These are phyloP conservation scores for Aspergillus sp. DNA, from an alignment of 2,329 filamentous ascomycete genomes.

Conservation along the genomic window DNA sequence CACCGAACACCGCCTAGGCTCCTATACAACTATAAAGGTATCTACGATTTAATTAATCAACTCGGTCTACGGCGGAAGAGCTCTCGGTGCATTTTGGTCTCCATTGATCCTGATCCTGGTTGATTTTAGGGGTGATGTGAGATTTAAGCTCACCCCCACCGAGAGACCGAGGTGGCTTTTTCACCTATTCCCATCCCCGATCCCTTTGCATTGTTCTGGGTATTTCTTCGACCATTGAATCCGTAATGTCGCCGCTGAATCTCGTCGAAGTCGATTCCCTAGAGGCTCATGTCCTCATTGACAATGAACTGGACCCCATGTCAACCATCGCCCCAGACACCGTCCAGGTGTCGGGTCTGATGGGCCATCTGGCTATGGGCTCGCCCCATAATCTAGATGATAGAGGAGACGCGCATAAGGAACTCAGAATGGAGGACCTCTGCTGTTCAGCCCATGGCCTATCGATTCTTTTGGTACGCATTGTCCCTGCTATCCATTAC, in stretches of 20 bases:
- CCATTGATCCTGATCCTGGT: background rate
- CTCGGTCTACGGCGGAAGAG: background rate
- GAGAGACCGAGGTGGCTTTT: background rate
- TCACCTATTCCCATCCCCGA: background rate
- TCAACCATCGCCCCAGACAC: conserved; percentile 48
- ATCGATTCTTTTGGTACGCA: conserved; percentile 51
- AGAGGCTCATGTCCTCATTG: conserved; percentile 53
- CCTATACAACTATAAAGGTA: background rate
- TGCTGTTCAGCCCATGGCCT: conserved; percentile 58
- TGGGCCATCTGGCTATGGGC: conserved; percentile 44
- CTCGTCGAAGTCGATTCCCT: conserved; percentile 48
- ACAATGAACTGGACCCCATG: conserved; percentile 57
- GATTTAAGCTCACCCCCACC: background rate
- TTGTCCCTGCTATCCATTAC: background rate
- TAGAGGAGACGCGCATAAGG: conserved; percentile 45
- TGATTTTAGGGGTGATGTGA: conserved; percentile 1
- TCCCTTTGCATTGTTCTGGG: background rate
- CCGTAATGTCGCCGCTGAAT: conserved; percentile 13
- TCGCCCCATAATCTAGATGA: conserved; percentile 34
- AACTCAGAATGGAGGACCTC: conserved; percentile 52
- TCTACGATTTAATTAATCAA: background rate
- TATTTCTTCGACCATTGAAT: background rate
- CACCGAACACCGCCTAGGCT: too few species aligned
- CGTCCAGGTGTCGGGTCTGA: conserved; percentile 44
- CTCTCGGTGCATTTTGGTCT: background rate